Conservation (phyloP, 2,329 filamentous ascomycete species). For the Fusarium sp. region DNA sequence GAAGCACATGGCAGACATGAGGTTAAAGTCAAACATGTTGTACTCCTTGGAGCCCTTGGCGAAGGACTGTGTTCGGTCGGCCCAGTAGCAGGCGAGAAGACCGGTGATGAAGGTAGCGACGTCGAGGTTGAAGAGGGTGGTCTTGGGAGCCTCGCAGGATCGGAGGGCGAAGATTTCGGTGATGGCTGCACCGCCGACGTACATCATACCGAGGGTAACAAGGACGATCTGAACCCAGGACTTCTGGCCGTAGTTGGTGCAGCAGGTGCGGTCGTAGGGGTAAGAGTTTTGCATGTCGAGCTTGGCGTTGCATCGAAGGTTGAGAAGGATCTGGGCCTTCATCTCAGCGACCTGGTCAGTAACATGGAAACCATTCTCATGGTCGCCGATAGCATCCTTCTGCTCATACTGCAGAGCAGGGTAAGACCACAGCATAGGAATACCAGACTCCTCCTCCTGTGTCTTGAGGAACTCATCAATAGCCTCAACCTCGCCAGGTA, state of each 20-base stretch:
- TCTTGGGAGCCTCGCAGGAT: slow-evolving; percentile 19
- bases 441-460: slow-evolving; percentile 25
- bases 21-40: slow-evolving; percentile 35
- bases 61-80: slow-evolving; percentile 47
- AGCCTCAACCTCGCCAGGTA: slow-evolving; percentile 24
- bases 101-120: slow-evolving; percentile 41
- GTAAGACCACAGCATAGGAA: slow-evolving; percentile 38
- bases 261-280: slow-evolving; percentile 64
- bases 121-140: slow-evolving; percentile 36
- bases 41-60: slow-evolving; percentile 46
- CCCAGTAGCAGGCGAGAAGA: slow-evolving; percentile 45
- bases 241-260: slow-evolving; percentile 56
- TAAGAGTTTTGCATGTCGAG: slow-evolving; percentile 49
- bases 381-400: slow-evolving; percentile 33
- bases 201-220: slow-evolving; percentile 33
- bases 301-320: slow-evolving; percentile 63
- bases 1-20: slow-evolving; percentile 33
- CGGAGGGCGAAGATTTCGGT: slow-evolving; percentile 24
- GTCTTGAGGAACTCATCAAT: slow-evolving; percentile 36
- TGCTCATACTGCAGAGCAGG: slow-evolving; percentile 28
- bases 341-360: slow-evolving; percentile 44
- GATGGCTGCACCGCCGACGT: slow-evolving; percentile 30
- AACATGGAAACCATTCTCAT: slow-evolving; percentile 46
- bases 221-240: slow-evolving; percentile 40
- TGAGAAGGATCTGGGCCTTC: slow-evolving; percentile 59